Evolutionary conservation across 345 rosid genomes (phyloP).

Genomic region (Trapa incisa): DNA sequence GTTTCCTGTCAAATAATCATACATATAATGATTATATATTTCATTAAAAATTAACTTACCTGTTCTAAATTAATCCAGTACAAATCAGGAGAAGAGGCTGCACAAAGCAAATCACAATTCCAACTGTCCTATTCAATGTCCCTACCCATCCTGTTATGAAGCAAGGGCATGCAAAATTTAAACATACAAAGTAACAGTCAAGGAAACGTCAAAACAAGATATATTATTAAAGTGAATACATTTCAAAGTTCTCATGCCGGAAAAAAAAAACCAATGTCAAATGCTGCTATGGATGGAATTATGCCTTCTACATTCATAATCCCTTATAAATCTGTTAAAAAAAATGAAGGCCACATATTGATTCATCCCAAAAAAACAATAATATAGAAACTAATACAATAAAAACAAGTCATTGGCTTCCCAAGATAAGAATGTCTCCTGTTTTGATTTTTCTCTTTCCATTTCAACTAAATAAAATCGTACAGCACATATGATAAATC

Average conservation of each 20-base stretch:
- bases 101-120: conserved; percentile 96
- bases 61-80: conserved; percentile 89
- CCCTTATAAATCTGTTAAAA: background rate
- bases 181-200: background rate
- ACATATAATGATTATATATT: background rate
- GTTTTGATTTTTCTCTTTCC: background rate
- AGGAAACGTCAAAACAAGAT: background rate
- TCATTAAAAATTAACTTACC: conserved; percentile 24
- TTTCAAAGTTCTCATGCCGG: background rate
- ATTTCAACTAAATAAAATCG: background rate
- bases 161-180: background rate
- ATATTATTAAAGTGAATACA: background rate
- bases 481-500: background rate
- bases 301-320: background rate
- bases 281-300: background rate
- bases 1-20: background rate
- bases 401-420: background rate
- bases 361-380: background rate
- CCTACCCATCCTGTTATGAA: conserved; percentile 74
- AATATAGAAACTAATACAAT: background rate
- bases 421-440: background rate
- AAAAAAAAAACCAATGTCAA: background rate
- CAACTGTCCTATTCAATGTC: conserved; percentile 71
- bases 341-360: background rate
- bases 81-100: conserved; percentile 94